Base-by-base conservation (phyloP, 495 filamentous ascomycete genomes). In the Clohesyomyces aquaticus region DNA sequence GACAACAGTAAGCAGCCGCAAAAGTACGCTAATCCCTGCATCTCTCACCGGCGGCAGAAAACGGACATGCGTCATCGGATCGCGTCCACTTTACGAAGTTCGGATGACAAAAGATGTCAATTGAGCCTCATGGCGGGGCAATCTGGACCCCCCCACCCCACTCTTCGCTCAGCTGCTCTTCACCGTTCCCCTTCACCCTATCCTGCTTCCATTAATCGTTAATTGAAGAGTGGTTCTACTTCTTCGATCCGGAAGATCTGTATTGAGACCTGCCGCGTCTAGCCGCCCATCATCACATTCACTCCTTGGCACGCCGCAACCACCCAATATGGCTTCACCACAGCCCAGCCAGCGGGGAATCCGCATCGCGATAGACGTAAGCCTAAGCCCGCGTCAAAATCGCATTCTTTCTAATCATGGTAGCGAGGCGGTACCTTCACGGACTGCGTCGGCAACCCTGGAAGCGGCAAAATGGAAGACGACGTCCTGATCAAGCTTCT, bases 391-490 rank as follows among this genome's bases (percentile, higher is more conserved):
- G 32, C 32, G 14, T 14, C 14, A 6, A 38, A 38, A 6, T 38
- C 6, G 32, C 32, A n/a, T 42, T 27, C 22, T 11, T 11, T 41
- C 22, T 38, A 18, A n/a, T 18, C 35, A 10, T 16, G 2, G 11
- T 29, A 75, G 73, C 77, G 85, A 25, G 85, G 86, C 35, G 86
- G 86, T 18, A 88, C 86, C 14, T 88, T 88, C 70, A 86, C 83
- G 16, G 86, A 88, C 67, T 78, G 81, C 80, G 76, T 78, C 11
- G 76, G 77, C 46, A 78, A 78, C 21, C 79, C 83, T 28, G 85
- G 83, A 49, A 80, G 80, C 28, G 80, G 79, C 23, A 73, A 73
- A 41, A 79, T 78, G 62, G 67, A 73, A 62, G 74, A 77, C 45
- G 79, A 83, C 59, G 71, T 82, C 38, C 48, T 83, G 23, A 72